Conservation (phyloP, 208 protist genomes). For the Angomonas ambiguus region DNA sequence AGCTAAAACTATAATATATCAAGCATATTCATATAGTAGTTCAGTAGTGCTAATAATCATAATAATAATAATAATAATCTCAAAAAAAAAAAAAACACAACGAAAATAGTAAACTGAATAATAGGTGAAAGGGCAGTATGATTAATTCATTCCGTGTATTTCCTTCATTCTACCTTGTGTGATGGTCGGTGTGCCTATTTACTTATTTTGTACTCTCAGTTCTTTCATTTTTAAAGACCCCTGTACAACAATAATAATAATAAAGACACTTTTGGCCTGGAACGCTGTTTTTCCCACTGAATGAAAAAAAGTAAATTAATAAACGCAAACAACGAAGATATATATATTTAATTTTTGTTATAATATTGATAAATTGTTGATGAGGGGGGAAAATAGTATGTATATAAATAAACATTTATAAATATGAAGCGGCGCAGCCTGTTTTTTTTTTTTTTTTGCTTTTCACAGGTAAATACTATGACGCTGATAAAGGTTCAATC, state of each 20-base stretch:
- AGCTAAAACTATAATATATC: background rate
- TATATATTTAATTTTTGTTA: slow-evolving; percentile 2
- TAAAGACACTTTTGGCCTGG: no score
- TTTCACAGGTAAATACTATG: background rate
- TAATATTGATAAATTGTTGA: background rate
- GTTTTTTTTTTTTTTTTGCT: background rate
- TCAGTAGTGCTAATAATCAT: background rate
- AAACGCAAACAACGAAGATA: slow-evolving; percentile 7
- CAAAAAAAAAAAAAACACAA: slow-evolving; percentile 19
- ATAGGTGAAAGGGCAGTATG: background rate
- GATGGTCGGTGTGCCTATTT: no score
- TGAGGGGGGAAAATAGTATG: background rate
- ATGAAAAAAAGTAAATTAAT: background rate
- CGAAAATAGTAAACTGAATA: background rate
- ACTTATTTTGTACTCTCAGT: no score
- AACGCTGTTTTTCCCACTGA: background rate
- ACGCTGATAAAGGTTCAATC: background rate
- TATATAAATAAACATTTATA: slow-evolving; percentile 10
- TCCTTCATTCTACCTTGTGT: no score
- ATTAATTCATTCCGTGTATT: no score
- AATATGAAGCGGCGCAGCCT: background rate
- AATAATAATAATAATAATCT: background rate
- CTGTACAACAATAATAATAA: no score
- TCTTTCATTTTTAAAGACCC: no score
- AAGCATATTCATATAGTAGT: background rate